Base-by-base conservation (phyloP, 352 stramenopile genomes). In the Pilasporangium apinafurcum region DNA sequence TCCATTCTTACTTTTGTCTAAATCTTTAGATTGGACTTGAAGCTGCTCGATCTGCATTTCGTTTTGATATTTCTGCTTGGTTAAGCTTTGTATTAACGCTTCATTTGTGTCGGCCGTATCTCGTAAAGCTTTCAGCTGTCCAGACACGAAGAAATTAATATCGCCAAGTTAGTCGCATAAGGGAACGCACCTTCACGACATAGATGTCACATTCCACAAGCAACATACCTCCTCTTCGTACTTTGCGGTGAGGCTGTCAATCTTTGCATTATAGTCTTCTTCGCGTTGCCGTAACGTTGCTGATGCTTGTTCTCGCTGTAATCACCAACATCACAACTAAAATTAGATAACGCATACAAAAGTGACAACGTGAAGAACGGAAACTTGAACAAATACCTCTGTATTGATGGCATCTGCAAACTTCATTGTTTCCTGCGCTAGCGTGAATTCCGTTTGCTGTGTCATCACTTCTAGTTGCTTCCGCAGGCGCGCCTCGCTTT, bases 11-110 rank as follows among this genome's bases (percentile, higher is more conserved):
- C 59, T 57, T 12, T 67, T 65, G 14, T 45, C 60, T 4, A 90
- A 57, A 33, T 91, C 70, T 25, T 78, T 65, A 12, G 72, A 69
- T 39, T 90, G 79, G 3, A 46, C 55, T 8, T 60, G 70, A 9
- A 94, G 45, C 44, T 90, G 74, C 36, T 85, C 73, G 40, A 91
- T 79, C 52, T 83, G 66, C 29, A 90, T 51, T 44, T 92, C 77
- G 25, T 89, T 50, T 51, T 90, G 75, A 42, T 91, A 92, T 22
- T 91, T 89, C 20, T 64, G 48, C 42, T 89, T 89, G 7, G 54
- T 69, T 13, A 94, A 42, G 8, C 48, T 40, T n/a, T 92, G 79
- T 18, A 78, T 51, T 30, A 68, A 51, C 4, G 47, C 42, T 13
- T 92, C 72, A 21, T 61, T 85, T 13, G 65, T 51, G 14, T 84